Conservation (phyloP, 768 basidiomycete genomes). For the Leccinellum albellum region DNA sequence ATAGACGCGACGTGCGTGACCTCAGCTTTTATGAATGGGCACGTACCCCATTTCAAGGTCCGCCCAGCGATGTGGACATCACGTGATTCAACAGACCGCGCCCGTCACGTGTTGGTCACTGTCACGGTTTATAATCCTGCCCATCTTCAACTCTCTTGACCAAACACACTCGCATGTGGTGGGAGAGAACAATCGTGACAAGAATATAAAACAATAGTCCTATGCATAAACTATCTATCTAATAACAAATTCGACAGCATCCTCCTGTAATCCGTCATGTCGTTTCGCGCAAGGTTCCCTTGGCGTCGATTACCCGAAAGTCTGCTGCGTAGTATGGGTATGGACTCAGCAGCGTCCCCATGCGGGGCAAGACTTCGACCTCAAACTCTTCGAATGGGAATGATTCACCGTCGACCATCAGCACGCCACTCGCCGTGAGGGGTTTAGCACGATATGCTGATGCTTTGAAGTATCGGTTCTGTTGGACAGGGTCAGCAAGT, state of each 20-base stretch:
- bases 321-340: conserved; percentile 51
- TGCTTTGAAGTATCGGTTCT: conserved; percentile 74
- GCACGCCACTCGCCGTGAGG: conserved; percentile 44
- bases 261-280: background rate
- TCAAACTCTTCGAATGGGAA: conserved; percentile 73
- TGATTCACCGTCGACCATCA: conserved; percentile 77
- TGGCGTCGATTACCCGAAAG: conserved; percentile 35
- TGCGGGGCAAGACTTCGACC: conserved; percentile 68
- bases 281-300: conserved; percentile 20
- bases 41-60: conserved; percentile 32
- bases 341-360: conserved; percentile 65
- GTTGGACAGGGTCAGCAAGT: conserved; percentile 5
- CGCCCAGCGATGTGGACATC: conserved; percentile 23
- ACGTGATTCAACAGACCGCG: conserved; percentile 37
- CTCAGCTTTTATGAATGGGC: conserved; percentile 34
- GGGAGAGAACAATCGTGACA: background rate
- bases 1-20: conserved; percentile 26
- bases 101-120: conserved; percentile 32
- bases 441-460: conserved; percentile 71
- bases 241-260: background rate
- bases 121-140: conserved; percentile 18
- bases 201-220: background rate
- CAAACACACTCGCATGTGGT: no score
- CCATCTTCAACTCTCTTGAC: no score
- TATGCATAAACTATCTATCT: background rate